A percentile compares a stretch with the other conserved stretches of the same genome.
phyloP scores from a whole-genome alignment of 345 rosid species.

The Adansonia digitata region DNA sequence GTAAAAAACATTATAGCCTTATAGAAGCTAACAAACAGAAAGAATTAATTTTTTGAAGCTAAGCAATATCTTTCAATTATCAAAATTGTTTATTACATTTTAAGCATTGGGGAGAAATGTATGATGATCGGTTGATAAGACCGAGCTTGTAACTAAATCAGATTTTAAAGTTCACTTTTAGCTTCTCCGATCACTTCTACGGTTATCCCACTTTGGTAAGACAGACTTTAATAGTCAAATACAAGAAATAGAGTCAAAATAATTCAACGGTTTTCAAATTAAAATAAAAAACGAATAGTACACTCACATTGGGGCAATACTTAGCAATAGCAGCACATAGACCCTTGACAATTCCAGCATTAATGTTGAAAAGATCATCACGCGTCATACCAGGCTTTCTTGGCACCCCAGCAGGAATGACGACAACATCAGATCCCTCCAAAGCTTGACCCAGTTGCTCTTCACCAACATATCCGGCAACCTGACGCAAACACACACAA shows the following conservation, averaged over 20 bases:
- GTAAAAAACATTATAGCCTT: background rate
- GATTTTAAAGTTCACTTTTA: background rate
- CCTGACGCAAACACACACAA: conserved; percentile 28
- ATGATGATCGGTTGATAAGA: background rate
- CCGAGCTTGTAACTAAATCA: background rate
- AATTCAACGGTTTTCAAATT: background rate
- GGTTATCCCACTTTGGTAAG: background rate
- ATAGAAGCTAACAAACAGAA: background rate
- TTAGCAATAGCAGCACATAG: conserved; percentile 70
- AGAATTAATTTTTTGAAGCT: background rate
- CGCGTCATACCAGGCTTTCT: conserved; percentile 94
- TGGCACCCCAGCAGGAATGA: conserved; percentile 87
- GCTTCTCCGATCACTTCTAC: background rate
- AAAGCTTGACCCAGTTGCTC: conserved; percentile 64
- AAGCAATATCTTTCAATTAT: background rate
- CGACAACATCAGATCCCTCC: conserved; percentile 71
- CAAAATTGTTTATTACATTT: background rate
- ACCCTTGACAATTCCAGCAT: conserved; percentile 80
- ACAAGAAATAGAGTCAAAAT: background rate
- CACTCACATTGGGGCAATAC: conserved; percentile 73
- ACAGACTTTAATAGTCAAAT: background rate
- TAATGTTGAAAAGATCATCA: conserved; percentile 89
- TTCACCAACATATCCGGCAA: conserved; percentile 59
- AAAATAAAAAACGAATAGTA: background rate
- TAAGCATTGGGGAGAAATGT: background rate